Conservation (phyloP, 2,329 filamentous ascomycete species). For the Alternaria hordeiaustralica region DNA sequence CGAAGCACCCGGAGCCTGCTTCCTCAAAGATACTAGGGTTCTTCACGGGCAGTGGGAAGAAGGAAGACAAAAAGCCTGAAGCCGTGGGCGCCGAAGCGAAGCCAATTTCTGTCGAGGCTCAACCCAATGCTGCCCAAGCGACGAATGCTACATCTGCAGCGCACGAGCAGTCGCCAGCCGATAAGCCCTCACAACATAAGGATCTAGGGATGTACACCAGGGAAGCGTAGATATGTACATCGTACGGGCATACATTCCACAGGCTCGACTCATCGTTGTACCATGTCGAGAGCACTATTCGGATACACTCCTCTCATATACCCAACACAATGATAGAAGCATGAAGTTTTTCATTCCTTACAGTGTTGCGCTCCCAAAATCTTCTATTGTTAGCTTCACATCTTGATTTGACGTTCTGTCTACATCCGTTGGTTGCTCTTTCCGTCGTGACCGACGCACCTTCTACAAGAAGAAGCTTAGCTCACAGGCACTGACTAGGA, state of each 20-base stretch:
- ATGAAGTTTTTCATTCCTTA: neutral
- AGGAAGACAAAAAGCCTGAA: constrained; percentile 25
- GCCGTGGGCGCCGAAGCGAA: constrained; percentile 12
- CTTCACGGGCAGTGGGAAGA: constrained; percentile 34
- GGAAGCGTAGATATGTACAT: neutral
- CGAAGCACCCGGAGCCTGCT: constrained; percentile 36
- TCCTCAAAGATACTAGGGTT: constrained; percentile 39
- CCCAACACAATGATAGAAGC: constrained; percentile 18
- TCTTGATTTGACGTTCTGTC: neutral
- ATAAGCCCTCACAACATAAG: neutral
- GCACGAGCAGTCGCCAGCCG: neutral
- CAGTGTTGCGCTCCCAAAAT: neutral
- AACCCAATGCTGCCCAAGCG: neutral
- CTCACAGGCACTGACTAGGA: neutral
- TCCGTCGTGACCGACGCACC: neutral
- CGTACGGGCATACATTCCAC: neutral
- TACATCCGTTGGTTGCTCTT: neutral
- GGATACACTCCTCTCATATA: constrained; percentile 44
- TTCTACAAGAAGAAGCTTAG: neutral
- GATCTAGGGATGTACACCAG: neutral
- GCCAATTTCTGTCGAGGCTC: neutral
- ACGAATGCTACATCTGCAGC: neutral
- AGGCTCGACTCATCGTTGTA: neutral
- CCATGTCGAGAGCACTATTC: neutral
- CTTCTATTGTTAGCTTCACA: neutral